These are phyloP conservation scores for Danielia reshetovae DNA, from an alignment of 805 yeast genomes.

Conservation along the genomic window DNA sequence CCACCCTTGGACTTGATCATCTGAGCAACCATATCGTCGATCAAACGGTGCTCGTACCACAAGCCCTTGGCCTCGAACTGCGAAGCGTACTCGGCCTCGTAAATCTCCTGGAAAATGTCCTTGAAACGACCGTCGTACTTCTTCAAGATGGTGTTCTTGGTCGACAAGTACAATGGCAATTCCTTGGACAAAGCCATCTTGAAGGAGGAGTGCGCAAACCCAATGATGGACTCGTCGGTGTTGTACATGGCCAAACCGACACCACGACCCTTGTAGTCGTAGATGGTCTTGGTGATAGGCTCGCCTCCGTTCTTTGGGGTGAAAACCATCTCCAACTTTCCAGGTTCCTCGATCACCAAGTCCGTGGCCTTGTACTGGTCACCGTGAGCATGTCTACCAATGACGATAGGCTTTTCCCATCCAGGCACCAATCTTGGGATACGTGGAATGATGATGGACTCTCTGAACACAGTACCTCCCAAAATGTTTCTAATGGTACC, in stretches of 20 bases:
- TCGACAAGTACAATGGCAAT: constrained; percentile 63
- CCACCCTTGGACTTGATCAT: constrained; percentile 86
- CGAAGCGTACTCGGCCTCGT: constrained; percentile 51
- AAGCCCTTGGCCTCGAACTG: constrained; percentile 59
- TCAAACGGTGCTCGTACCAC: constrained; percentile 75
- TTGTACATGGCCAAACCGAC: constrained; percentile 82
- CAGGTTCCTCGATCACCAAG: constrained; percentile 61
- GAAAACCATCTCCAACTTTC: constrained; percentile 61
- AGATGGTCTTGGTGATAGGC: constrained; percentile 48
- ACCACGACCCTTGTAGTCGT: constrained; percentile 62
- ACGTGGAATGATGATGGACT: constrained; percentile 74
- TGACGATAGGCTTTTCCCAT: constrained; percentile 79
- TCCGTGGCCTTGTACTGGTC: constrained; percentile 84
- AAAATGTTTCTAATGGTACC: constrained; percentile 79
- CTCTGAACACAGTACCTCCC: constrained; percentile 83
- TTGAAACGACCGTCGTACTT: constrained; percentile 80
- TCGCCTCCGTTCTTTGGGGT: constrained; percentile 59
- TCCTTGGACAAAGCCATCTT: constrained; percentile 64
- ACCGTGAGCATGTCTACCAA: constrained; percentile 84
- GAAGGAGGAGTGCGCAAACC: constrained; percentile 79
- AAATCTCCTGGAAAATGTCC: constrained; percentile 70
- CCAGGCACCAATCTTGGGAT: constrained; percentile 74
- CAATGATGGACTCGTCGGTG: constrained; percentile 72
- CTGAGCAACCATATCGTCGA: constrained; percentile 87
- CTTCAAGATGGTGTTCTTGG: constrained; percentile 79